Evolutionary conservation across 108 stramenopile genomes (phyloP).

Genomic region (Stephanodiscus minutulus): DNA sequence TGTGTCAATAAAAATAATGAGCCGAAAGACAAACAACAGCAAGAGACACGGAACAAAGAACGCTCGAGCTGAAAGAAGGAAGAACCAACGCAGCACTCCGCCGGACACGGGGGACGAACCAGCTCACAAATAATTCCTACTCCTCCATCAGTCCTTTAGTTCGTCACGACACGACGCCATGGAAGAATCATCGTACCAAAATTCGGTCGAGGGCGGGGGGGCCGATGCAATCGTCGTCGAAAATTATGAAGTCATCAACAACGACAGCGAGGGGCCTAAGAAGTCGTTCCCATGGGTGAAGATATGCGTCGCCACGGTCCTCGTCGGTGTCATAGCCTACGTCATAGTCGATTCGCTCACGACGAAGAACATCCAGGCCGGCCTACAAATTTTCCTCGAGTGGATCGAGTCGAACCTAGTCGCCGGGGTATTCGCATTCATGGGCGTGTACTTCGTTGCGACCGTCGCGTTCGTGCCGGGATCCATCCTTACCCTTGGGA

Average conservation of each 20-base stretch:
- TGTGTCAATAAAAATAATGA: too few species aligned
- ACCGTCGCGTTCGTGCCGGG: conserved; percentile 78
- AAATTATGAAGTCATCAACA: not conserved
- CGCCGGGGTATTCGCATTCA: conserved; percentile 65
- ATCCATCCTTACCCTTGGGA: conserved; percentile 70
- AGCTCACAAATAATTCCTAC: not conserved
- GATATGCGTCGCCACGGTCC: conserved; percentile 30
- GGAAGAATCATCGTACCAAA: not conserved
- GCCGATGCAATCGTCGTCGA: not conserved
- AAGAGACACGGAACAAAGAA: too few species aligned
- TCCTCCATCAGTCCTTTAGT: not conserved
- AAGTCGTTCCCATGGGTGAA: conserved; percentile 29
- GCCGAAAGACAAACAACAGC: too few species aligned
- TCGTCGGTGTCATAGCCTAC: conserved; percentile 52
- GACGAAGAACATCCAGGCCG: conserved; percentile 29
- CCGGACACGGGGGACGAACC: too few species aligned
- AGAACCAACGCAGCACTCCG: too few species aligned
- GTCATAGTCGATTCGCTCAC: conserved; percentile 68
- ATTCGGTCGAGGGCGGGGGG: not conserved
- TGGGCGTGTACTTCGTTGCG: conserved; percentile 62
- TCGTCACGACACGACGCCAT: not conserved
- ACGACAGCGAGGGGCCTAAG: not conserved
- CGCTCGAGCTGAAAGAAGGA: too few species aligned
- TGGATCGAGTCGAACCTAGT: conserved; percentile 62
- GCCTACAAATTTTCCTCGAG: conserved; percentile 55